Evolutionary conservation across 192 early-diverging fungal genomes (phyloP).

Genomic region (Neocallimastix lanati): DNA sequence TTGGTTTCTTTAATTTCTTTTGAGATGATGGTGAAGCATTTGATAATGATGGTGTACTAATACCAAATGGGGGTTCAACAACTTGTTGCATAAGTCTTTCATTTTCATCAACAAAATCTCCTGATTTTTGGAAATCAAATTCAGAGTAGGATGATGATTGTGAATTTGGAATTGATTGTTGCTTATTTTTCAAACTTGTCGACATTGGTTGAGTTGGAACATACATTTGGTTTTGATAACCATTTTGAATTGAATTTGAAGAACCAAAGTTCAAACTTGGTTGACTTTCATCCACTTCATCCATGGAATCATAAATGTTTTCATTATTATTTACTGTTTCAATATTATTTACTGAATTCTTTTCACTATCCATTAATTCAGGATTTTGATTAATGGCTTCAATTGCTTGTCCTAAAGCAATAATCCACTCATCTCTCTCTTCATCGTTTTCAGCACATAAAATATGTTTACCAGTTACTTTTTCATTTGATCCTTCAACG

Average conservation of each 20-base stretch:
- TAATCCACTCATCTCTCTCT: slow-evolving; percentile 84
- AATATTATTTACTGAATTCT: neutral
- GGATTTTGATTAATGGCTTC: neutral
- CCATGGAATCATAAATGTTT: neutral
- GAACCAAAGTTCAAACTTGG: neutral
- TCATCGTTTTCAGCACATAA: slow-evolving; percentile 71
- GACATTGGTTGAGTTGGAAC: neutral
- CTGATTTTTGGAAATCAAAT: neutral
- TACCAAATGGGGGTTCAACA: neutral
- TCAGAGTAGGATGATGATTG: neutral
- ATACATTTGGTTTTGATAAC: neutral
- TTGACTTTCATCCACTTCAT: neutral
- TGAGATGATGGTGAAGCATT: neutral
- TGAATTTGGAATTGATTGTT: neutral
- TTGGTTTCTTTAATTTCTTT: neutral
- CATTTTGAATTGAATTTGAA: neutral
- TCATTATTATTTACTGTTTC: neutral
- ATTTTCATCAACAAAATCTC: slow-evolving; percentile 18
- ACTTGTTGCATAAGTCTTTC: slow-evolving; percentile 22
- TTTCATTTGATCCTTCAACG: neutral
- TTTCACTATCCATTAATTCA: neutral
- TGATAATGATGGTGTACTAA: neutral
- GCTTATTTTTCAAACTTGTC: neutral
- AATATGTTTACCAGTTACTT: slow-evolving; percentile 25
- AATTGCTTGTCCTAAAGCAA: slow-evolving; percentile 4